Evolutionary conservation across 108 stramenopile genomes (phyloP), one percentile per base, ranked within the genome.

Genomic region (Aurantiochytrium sp.): DNA sequence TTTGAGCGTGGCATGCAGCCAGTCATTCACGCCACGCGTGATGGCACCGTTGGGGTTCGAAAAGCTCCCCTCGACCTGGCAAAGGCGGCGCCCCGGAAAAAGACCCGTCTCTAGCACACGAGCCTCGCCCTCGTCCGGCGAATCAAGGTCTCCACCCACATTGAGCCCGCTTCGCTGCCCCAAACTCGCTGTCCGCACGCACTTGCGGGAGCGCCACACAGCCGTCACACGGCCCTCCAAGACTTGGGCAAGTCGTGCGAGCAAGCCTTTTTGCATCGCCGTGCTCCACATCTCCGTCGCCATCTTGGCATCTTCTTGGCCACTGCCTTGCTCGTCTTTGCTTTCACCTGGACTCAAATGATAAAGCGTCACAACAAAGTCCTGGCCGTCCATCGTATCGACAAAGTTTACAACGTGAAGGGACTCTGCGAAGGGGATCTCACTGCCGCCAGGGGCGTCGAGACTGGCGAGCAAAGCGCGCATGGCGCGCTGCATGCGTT

Each of bases 31-130:
- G 23, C 49, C 23, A 12, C 76, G 45, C 12, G 76, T 83, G 23
- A 83, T 53, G 76, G 51, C 45, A 12, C 76, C 76, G 76, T 83
- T 83, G 10, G 76, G 76, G 51, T 83, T 83, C 10, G 76, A 83
- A 35, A 83, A 83, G 76, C 76, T 83, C 43, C 76, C 76, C 28
- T 83, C 49, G 51, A 53, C 49, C 4, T 83, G 76, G 76, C 49
- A 53, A 18, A 83, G 51, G 43, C 19, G n/a, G 12, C 45, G 45
- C 76, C 76, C 76, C 0, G 45, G 49, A 53, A 83, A 83, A 23
- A 83, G 76, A 0, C 23, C 76, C 0, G n/a, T 47, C 76, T 83
- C 76, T 6, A 47, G 6, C 49, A 83, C 19, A 43, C 16, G 45
- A 12, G 76, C 49, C 45, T 53, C 76, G 49, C 3, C 72, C 21